These are phyloP conservation scores for Pyrenophora graminea DNA, from an alignment of 2,329 filamentous ascomycete species.

Conservation along the genomic window DNA sequence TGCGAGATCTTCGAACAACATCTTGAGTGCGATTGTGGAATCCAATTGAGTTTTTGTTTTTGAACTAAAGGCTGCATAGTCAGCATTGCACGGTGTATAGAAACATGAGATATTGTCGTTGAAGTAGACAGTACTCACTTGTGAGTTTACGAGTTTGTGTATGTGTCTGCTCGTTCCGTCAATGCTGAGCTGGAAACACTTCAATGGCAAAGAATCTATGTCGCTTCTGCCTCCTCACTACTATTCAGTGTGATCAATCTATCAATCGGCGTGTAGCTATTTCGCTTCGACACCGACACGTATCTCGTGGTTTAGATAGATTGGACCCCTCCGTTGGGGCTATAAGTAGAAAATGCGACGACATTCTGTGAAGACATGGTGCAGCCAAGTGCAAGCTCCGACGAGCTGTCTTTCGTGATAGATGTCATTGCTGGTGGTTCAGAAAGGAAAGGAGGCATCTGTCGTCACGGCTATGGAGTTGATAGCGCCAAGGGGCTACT, in stretches of 20 bases:
- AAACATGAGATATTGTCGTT: too few relatives aligned
- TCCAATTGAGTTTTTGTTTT: neutral
- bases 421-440: slow-evolving; percentile 37
- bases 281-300: slow-evolving; percentile 33
- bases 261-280: slow-evolving; percentile 34
- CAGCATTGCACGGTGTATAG: neutral
- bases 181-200: neutral
- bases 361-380: slow-evolving; percentile 30
- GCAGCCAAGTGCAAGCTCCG: slow-evolving; percentile 29
- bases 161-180: neutral
- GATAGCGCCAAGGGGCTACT: slow-evolving; percentile 23
- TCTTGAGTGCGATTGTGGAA: slow-evolving; percentile 39
- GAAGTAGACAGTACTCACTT: slow-evolving; percentile 6
- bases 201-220: neutral
- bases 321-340: slow-evolving; percentile 60
- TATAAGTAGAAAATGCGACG: slow-evolving; percentile 47
- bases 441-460: slow-evolving; percentile 32
- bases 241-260: slow-evolving; percentile 9
- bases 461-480: slow-evolving; percentile 14
- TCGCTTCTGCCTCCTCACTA: neutral
- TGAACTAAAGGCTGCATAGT: neutral
- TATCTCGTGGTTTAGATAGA: slow-evolving; percentile 47
- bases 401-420: slow-evolving; percentile 27
- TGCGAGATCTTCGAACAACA: slow-evolving; percentile 60
- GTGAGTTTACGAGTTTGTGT: slow-evolving; percentile 5